Conservation (phyloP, 495 filamentous ascomycete genomes). For the Bathelium albidoporum region DNA sequence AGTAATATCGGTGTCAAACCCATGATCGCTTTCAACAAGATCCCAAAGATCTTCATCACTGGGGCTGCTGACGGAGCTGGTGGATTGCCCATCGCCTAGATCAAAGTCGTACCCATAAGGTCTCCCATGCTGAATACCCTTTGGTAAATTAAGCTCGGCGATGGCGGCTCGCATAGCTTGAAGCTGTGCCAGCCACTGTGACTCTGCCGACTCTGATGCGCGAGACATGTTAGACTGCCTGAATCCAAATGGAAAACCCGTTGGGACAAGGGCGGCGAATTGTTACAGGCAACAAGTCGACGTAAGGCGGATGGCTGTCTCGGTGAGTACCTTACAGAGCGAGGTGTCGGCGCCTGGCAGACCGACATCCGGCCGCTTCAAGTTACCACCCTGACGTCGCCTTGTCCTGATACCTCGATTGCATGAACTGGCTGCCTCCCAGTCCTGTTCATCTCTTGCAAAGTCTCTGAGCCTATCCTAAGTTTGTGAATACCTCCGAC, state of each 20-base stretch:
- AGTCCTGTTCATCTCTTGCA: not conserved
- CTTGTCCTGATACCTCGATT: constrained; percentile 1
- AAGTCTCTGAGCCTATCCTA: not conserved
- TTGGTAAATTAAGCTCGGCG: constrained; percentile 52
- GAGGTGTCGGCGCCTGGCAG: too few species aligned
- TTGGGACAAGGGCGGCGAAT: not conserved
- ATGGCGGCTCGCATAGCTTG: constrained; percentile 63
- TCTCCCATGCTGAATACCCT: constrained; percentile 21
- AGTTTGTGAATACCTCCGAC: too few species aligned
- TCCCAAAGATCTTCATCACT: constrained; percentile 83
- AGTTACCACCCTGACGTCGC: not conserved
- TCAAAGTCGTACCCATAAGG: constrained; percentile 49
- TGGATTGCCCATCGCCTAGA: constrained; percentile 48
- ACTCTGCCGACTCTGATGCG: constrained; percentile 11
- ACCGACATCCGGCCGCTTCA: not conserved
- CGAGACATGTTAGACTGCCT: not conserved
- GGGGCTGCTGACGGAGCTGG: constrained; percentile 34
- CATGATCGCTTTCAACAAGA: constrained; percentile 62
- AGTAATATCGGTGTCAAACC: constrained; percentile 35
- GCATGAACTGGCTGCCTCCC: not conserved
- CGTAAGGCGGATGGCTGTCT: too few species aligned
- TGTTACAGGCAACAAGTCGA: too few species aligned
- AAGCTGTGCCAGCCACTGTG: constrained; percentile 62
- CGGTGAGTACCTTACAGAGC: too few species aligned
- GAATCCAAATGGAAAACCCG: not conserved